Evolutionary conservation across 495 filamentous ascomycete genomes (phyloP), one percentile per base, ranked within the genome.

Genomic region (Trichocladium uniseriatum): DNA sequence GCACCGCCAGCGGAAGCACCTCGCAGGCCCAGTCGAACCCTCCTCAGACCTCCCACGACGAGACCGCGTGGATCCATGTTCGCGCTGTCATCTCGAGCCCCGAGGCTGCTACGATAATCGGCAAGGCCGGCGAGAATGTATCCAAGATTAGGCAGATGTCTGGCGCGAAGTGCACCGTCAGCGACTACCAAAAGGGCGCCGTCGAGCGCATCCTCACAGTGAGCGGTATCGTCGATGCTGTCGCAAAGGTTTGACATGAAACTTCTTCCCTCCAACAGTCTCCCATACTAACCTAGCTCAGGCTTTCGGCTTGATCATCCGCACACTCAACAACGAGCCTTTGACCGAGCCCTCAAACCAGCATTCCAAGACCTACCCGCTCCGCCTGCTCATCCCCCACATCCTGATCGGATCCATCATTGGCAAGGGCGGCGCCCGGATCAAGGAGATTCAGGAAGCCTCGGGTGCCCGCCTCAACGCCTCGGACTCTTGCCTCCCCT

Each of bases 351-450:
- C 91, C 51, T 98, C 92, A 31, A 94, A 80, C 59, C 76, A 87
- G 44, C 85, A 92, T 57, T 97, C 92, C 34, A 96, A 95, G 78
- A 95, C 91, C 9, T 98, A 98, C 56, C 91, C 92, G 52, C 80
- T 98, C 48, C 89, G 92, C 51, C 82, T 98, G 41, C 81, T 98
- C 46, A 86, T 98, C 54, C 92, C 92, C 18, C 92, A 97, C 63
- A 90, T 97, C 54, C 79, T 98, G 47, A 97, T 98, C 58, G 92
- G 92, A 34, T 95, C 94, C 14, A 96, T 98, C 70, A 98, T 98
- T 68, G 92, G 92, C 61, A 96, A 97, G 70, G 86, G 82, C 49
- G 92, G 92, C 52, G 82, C 87, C 46, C 81, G 92, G 45, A 98
- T 98, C 66, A 90, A 92, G 43, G 92, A 98, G 72, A 98, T 98